phyloP scores from a whole-genome alignment of 345 rosid species.

The Euphorbia lathyris region DNA sequence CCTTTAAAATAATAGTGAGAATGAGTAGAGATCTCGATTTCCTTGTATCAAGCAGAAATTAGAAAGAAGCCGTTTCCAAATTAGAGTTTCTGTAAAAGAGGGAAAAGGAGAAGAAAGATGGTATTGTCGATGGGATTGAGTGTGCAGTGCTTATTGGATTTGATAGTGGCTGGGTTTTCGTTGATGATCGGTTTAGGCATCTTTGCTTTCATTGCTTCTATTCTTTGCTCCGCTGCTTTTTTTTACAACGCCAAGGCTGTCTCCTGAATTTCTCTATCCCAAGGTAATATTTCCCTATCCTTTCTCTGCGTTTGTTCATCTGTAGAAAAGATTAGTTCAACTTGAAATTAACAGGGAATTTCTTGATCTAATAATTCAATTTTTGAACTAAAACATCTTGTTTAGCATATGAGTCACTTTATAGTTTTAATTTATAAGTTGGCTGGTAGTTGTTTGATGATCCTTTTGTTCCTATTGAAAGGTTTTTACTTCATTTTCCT shows the following conservation, averaged over 20 bases:
- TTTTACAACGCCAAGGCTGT: conserved; percentile 54
- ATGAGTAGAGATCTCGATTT: background rate
- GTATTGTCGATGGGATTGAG: conserved; percentile 44
- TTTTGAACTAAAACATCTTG: background rate
- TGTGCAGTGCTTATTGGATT: conserved; percentile 57
- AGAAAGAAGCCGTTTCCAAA: background rate
- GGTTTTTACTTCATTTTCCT: background rate
- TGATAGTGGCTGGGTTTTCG: conserved; percentile 73
- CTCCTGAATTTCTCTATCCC: conserved; percentile 20
- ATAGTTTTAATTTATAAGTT: background rate
- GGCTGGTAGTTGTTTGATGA: no score
- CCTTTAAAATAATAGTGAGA: background rate
- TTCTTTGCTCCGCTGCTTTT: conserved; percentile 85
- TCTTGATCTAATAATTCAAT: background rate
- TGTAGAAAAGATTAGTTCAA: background rate
- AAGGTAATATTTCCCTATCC: background rate
- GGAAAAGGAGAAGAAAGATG: conserved; percentile 8
- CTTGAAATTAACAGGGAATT: background rate
- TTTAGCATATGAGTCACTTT: background rate
- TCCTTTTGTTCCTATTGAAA: no score
- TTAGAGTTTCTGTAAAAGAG: background rate
- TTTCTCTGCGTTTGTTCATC: background rate
- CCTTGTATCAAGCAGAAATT: background rate
- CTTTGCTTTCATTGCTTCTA: conserved; percentile 59
- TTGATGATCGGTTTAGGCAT: conserved; percentile 65